Evolutionary conservation across 352 stramenopile species (phyloP).

Genomic region (Blastocystis sp.): DNA sequence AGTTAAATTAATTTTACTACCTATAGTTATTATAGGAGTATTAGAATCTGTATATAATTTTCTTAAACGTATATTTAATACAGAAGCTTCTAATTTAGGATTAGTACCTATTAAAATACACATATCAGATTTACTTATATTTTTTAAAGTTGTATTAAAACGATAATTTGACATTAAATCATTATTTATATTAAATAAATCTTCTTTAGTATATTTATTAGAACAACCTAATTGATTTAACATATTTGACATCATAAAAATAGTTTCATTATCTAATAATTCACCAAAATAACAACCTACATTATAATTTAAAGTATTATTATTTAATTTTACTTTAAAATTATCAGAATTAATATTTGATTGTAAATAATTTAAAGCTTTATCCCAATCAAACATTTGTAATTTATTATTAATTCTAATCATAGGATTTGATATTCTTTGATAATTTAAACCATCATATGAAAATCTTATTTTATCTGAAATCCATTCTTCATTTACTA

Average conservation of each 20-base stretch:
- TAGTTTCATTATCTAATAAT: conserved; percentile 40
- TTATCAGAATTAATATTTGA: conserved; percentile 33
- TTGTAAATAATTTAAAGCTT: conserved; percentile 39
- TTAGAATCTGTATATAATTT: conserved; percentile 25
- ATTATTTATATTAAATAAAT: conserved; percentile 41
- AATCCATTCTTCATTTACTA: conserved; percentile 42
- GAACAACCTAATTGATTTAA: conserved; percentile 40
- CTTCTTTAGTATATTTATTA: conserved; percentile 36
- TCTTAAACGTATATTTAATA: conserved; percentile 9
- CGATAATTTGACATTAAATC: too few relatives aligned
- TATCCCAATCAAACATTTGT: conserved; percentile 39
- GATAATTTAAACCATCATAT: conserved; percentile 43
- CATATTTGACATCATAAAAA: conserved; percentile 40
- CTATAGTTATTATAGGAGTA: conserved; percentile 23
- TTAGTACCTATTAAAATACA: conserved; percentile 7
- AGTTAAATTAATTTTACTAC: conserved; percentile 8
- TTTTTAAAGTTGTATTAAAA: conserved; percentile 38
- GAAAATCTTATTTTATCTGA: conserved; percentile 44
- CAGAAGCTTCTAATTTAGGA: conserved; percentile 11
- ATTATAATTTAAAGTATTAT: conserved; percentile 37
- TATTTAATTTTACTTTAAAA: conserved; percentile 40
- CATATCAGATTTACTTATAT: neutral
- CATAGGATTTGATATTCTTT: conserved; percentile 26
- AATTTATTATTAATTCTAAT: conserved; percentile 40
- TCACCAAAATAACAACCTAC: conserved; percentile 41